phyloP scores from a whole-genome alignment of 2,329 filamentous ascomycete species.

The Colletotrichum sp. region DNA sequence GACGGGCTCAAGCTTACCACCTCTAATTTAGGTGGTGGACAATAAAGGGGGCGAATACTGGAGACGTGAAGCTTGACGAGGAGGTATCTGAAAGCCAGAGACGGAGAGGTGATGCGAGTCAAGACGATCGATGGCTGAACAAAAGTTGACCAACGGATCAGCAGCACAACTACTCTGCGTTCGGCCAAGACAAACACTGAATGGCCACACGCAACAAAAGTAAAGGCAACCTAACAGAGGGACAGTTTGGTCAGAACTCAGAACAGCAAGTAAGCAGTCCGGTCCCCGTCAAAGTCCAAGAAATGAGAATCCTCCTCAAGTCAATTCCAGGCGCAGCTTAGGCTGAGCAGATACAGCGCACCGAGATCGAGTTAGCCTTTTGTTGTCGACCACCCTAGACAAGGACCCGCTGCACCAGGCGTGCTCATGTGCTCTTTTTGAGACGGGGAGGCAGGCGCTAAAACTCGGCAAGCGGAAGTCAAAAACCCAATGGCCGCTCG shows the following conservation, averaged over 20 bases:
- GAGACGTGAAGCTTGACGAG: neutral
- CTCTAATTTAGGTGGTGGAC: neutral
- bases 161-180: neutral
- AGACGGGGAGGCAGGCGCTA: slow-evolving; percentile 45
- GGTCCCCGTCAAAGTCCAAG: neutral
- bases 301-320: neutral
- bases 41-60: neutral
- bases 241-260: neutral
- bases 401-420: slow-evolving; percentile 44
- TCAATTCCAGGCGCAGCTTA: neutral
- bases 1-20: neutral
- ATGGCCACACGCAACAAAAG: neutral
- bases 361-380: slow-evolving; percentile 15
- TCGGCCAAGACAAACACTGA: neutral
- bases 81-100: neutral
- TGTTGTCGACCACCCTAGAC: slow-evolving; percentile 11
- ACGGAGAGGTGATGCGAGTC: neutral
- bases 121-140: neutral
- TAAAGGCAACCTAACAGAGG: neutral
- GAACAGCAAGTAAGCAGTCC: neutral
- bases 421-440: slow-evolving; percentile 53
- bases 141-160: neutral
- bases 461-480: slow-evolving; percentile 42
- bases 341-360: neutral
- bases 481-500: slow-evolving; percentile 19